Evolutionary conservation across 352 stramenopile genomes (phyloP).

Genomic region (Pythium dissimile): DNA sequence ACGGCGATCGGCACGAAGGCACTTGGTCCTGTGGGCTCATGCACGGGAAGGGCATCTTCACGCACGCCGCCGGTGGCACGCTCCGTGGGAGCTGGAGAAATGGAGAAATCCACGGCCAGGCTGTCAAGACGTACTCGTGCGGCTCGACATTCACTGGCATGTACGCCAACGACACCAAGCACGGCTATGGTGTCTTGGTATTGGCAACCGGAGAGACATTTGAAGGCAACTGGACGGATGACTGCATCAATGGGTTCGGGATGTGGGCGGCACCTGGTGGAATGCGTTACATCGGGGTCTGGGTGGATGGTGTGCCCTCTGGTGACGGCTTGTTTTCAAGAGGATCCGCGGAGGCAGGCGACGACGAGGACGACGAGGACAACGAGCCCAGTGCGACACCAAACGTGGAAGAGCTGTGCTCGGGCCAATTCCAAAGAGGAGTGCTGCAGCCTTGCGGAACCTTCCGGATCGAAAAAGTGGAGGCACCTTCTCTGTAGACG

Average conservation of each 20-base stretch:
- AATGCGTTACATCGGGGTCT: slow-evolving; percentile 50
- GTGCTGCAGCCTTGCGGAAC: slow-evolving; percentile 40
- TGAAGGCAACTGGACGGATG: slow-evolving; percentile 58
- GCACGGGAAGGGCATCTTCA: slow-evolving; percentile 66
- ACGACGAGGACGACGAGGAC: slow-evolving; percentile 21
- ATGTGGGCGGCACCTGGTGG: slow-evolving; percentile 47
- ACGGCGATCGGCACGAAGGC: slow-evolving; percentile 64
- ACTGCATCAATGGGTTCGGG: slow-evolving; percentile 59
- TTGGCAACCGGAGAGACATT: slow-evolving; percentile 61
- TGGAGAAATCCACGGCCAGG: slow-evolving; percentile 40
- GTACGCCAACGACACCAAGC: slow-evolving; percentile 40
- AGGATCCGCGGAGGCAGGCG: slow-evolving; percentile 11
- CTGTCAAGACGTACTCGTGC: slow-evolving; percentile 50
- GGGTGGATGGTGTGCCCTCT: slow-evolving; percentile 45
- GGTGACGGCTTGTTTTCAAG: slow-evolving; percentile 54
- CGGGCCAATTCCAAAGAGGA: slow-evolving; percentile 43
- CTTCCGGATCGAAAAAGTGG: slow-evolving; percentile 32
- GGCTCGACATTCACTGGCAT: slow-evolving; percentile 53
- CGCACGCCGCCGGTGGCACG: slow-evolving; percentile 23
- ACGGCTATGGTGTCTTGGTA: slow-evolving; percentile 54
- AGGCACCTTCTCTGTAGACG: not conserved
- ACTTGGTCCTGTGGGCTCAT: slow-evolving; percentile 50
- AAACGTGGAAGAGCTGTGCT: slow-evolving; percentile 5
- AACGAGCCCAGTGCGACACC: slow-evolving; percentile 1
- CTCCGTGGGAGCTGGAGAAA: slow-evolving; percentile 48